Evolutionary conservation across 257 asterid genomes (phyloP), one percentile per base, ranked within the genome.

Genomic region (Solanum pinnatisectum): DNA sequence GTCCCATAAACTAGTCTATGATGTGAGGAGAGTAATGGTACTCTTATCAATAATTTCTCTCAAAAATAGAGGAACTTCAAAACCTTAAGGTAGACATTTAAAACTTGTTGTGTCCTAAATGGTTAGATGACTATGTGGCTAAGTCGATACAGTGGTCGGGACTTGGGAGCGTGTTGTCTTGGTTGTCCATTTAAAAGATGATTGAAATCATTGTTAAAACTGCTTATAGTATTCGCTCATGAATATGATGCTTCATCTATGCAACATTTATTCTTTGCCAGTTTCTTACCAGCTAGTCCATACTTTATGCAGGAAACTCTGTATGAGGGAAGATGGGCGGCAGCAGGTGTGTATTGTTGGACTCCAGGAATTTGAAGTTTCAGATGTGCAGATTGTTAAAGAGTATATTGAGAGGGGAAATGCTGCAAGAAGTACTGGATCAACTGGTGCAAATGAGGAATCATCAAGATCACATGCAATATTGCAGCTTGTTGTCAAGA

Each of bases 261-360:
- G 85, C 30, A 79, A 42, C 25, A 14, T 44, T 22, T 27, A 7
- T 42, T 79, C 63, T 79, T 79, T 1, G 15, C 40, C 39, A 27
- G 33, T 46, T 76, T 81, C 42, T 46, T 81, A 81, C 70, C 84
- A 78, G 63, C 85, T 5, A 46, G 85, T 81, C 67, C 68, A 49
- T 88, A 68, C 18, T 52, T 88, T 84, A 65, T 92, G 85, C 86
- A 97, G 99, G 95, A 97, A 96, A 93, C 92, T 97, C 65, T 94
- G 98, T 86, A 98, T 98, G 99, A 94, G 99, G 93, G 99, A 98
- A 91, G 99, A 98, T 89, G 99, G 99, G 67, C 93, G 98, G 85
- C 98, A 98, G 87, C 98, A 98, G 92, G 99, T 98, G 89, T 98
- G 99, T 92, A 98, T 98, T 91, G 99, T 98, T 83, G 99, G 99